Evolutionary conservation across 1,284 basidiomycete species (phyloP), one percentile per base, ranked within the genome.

Genomic region (Ceratobasidium sp.): DNA sequence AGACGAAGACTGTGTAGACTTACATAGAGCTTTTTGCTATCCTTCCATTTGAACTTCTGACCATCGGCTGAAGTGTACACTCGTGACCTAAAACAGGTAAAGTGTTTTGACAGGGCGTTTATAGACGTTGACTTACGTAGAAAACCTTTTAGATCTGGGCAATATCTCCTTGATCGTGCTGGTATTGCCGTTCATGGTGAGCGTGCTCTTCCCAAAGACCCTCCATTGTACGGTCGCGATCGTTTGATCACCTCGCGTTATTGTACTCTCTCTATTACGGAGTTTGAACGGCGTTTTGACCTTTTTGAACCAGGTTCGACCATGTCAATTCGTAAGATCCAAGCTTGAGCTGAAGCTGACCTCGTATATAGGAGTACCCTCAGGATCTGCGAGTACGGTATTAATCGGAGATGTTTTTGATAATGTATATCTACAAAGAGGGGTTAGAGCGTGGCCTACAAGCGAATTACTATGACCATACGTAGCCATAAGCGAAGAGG

Each of bases 211-310:
- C 16, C 22, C 31, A 43, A 64, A 64, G 19, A 9, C 7, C 49
- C 49, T 64, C 62, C 62, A 64, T 7, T 64, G 62, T 9, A 64
- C 31, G 24, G 27, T 64, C 8, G 62, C 62, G 5, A 64, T 31
- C 16, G 31, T 39, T 19, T 48, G n/a, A 19, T 49, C 62, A 1
- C 27, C 14, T 31, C 62, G 41, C 2, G 22, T 64, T 9, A 64
- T 64, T 31, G 43, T 64, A 1, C 27, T 49, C 2, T 64, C 43
- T 9, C n/a, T 29, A 24, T 48, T 64, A 13, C 62, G 41, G 7
- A 49, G 1, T 14, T 19, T 64, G 22, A 49, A 31, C 24, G 62
- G 62, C 1, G 62, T 24, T 19, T 41, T 48, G 6, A 64, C 29
- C 62, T 64, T 62, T 22, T 62, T 61, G 59, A 7, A 8, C 31